Evolutionary conservation across 176 grass and related monocot genomes (phyloP).

Genomic region (Sorghum bicolor): DNA sequence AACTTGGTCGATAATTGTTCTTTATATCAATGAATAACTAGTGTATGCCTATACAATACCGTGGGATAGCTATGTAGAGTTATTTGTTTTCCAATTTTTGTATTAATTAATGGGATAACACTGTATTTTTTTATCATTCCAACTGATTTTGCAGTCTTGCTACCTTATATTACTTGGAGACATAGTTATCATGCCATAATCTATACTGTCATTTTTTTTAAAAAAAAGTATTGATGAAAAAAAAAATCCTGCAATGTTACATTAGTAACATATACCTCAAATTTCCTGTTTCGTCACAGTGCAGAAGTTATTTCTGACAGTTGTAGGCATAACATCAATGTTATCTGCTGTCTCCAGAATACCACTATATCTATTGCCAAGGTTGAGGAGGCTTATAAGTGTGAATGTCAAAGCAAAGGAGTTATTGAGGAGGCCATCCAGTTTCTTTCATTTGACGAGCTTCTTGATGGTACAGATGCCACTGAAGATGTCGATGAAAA

Average conservation of each 20-base stretch:
- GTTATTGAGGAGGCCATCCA: constrained; percentile 65
- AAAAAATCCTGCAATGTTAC: background rate
- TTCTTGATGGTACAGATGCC: constrained; percentile 48
- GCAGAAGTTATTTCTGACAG: constrained; percentile 5
- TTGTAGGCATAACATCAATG: background rate
- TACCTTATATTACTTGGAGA: constrained; percentile 15
- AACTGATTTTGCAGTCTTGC: constrained; percentile 5
- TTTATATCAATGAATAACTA: constrained; percentile 6
- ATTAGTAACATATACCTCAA: constrained; percentile 6
- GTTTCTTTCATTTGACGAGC: constrained; percentile 69
- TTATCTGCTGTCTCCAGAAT: constrained; percentile 50
- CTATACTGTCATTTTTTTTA: background rate
- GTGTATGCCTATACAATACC: background rate
- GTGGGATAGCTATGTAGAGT: background rate
- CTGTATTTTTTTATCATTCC: background rate
- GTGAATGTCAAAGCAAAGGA: constrained; percentile 71
- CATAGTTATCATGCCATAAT: constrained; percentile 23
- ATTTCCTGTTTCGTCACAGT: background rate
- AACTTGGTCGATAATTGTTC: constrained; percentile 20
- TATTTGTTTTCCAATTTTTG: constrained; percentile 1
- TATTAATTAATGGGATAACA: background rate
- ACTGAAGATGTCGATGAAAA: constrained; percentile 77
- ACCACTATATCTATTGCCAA: constrained; percentile 61
- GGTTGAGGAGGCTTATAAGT: constrained; percentile 84
- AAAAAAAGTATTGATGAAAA: background rate